Base-by-base conservation (phyloP, 306 rosid species). In the Gastrolobium villosum region DNA sequence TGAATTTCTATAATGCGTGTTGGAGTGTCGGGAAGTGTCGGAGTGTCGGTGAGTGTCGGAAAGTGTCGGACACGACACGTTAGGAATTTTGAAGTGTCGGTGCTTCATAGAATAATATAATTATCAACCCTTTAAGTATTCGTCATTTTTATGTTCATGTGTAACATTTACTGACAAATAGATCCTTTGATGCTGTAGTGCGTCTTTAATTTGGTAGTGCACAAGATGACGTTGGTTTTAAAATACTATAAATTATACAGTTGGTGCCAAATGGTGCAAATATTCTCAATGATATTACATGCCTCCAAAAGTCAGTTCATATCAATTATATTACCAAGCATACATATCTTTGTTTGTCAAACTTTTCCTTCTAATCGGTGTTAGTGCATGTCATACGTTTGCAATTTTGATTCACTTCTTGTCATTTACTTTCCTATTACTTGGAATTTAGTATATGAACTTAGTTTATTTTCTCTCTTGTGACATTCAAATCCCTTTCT, bases 221-320 rank as follows among this genome's bases (percentile, higher is more conserved):
- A 76, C 81, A 78, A n/a, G 82, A 20, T 79, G 63, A 82, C 57
- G 66, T 52, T 35, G 65, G 52, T 67, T 30, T 61, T 43, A 57
- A 55, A 76, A 1, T 52, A 34, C 56, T 73, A 65, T 71, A 48
- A 74, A 60, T 14, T 34, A 75, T 48, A 70, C 30, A 69, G 45
- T 30, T 67, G 60, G 83, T 40, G 71, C 59, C 52, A 79, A 79
- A 66, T 74, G 11, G 32, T 44, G 85, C 70, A 77, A 55, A 79
- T 81, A 62, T 84, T 77, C 80, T 78, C 81, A 43, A 15, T 84
- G 88, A 87, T 82, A 90, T 86, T 79, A 81, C 86, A 72, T 89
- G 90, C 86, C 83, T 83, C 77, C 79, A 87, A 82, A 81, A 64
- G 86, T 60, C 48, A 81, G 31, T 79, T 76, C 62, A 76, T 63